Evolutionary conservation across 1,139 yeast genomes (phyloP), one percentile per base, ranked within the genome.

Genomic region (Scheffersomyces parashehatae): DNA sequence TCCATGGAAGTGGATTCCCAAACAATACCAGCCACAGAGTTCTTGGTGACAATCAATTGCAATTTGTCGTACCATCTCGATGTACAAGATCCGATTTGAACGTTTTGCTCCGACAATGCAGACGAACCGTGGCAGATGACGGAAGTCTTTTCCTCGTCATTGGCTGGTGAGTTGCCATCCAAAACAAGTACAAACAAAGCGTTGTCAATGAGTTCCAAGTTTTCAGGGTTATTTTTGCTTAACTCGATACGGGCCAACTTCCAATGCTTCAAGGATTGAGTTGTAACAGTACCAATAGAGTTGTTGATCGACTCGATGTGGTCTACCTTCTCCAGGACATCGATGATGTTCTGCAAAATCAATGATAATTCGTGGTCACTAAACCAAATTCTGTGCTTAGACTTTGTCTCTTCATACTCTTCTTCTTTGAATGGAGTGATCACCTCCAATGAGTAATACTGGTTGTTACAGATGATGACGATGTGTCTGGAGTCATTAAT

Each of bases 41-140:
- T 86, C 40, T 73, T 71, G 1, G 91, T 83, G 9, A 86, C 82
- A 29, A 86, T 74, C 36, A 86, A 58, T 59, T 85, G 91, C 42
- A 86, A 64, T 58, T 86, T 86, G 60, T 86, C 95, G 58, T 84
- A 85, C 88, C 91, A 85, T 55, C 95, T 71, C 10, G 87, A 83
- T 14, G 85, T 81, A 67, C 93, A 86, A 2, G 89, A 80, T 14
- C 95, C 95, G 11, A 75, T 67, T 62, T 86, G 93, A 41, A 81
- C 70, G 49, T 85, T 87, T 28, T 75, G 67, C 16, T 69, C 69
- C 2, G 69, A 65, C 44, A 85, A 74, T 31, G 65, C 64, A 1
- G 86, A 75, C 3, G 86, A 76, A 24, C 95, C 95, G 57, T 84
- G 86, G 29, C 85, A 77, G 12, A 85, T 77, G 6, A 75, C 77